Percentiles rank a stretch among this genome's conserved stretches.
These are phyloP conservation scores for Lepidopterella palustris DNA, from an alignment of 495 filamentous ascomycete species.

Conservation along the genomic window DNA sequence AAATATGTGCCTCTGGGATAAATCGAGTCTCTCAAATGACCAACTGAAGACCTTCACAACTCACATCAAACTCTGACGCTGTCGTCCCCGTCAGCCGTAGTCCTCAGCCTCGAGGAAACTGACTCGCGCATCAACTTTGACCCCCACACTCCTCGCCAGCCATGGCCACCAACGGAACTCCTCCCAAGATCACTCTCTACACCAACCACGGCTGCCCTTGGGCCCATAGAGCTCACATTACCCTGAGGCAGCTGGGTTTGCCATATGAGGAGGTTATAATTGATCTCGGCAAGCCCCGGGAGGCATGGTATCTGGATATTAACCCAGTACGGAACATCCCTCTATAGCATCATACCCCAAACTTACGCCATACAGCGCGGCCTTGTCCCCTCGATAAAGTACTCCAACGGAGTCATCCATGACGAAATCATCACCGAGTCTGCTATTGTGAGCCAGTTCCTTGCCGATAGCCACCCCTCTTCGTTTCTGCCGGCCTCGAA, in stretches of 20 bases:
- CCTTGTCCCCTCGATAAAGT: constrained; percentile 66
- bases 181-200: constrained; percentile 54
- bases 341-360: background rate
- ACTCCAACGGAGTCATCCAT: constrained; percentile 49
- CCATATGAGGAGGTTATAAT: constrained; percentile 76
- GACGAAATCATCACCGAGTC: constrained; percentile 64
- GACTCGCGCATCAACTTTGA: background rate
- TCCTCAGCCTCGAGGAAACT: background rate
- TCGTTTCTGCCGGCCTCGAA: constrained; percentile 48
- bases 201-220: constrained; percentile 74
- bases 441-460: constrained; percentile 67
- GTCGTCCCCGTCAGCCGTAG: background rate
- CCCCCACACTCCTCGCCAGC: background rate
- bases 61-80: background rate
- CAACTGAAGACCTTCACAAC: too few species aligned
- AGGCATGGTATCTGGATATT: constrained; percentile 75
- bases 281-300: constrained; percentile 64
- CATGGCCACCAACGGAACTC: background rate
- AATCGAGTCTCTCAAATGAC: too few species aligned
- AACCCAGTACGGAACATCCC: constrained; percentile 54
- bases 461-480: constrained; percentile 53
- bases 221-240: constrained; percentile 77
- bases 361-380: constrained; percentile 47
- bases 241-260: constrained; percentile 63
- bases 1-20: too few species aligned